These are phyloP conservation scores for Tolypocladium inflatum DNA, from an alignment of 2,329 filamentous ascomycete genomes.

Conservation along the genomic window DNA sequence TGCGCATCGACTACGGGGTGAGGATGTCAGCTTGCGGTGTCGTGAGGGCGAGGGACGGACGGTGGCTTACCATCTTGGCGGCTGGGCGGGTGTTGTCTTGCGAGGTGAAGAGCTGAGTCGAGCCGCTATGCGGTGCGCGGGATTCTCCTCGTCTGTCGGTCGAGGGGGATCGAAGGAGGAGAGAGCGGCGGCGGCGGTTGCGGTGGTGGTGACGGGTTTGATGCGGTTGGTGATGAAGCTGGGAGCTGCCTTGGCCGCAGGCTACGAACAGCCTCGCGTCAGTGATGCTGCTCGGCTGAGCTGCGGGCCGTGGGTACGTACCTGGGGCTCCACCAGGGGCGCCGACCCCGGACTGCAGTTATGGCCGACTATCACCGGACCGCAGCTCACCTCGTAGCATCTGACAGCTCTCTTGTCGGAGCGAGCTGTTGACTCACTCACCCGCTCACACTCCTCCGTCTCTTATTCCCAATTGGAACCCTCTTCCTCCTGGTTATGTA, in stretches of 20 bases:
- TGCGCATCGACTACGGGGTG: conserved; percentile 66
- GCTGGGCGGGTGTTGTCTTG: background rate
- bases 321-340: background rate
- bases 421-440: background rate
- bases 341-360: conserved; percentile 4
- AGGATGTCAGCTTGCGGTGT: conserved; percentile 8
- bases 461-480: too few species aligned
- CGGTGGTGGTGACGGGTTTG: conserved; percentile 3
- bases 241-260: conserved; percentile 8
- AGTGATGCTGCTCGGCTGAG: background rate
- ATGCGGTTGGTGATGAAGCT: conserved; percentile 4
- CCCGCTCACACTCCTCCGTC: background rate
- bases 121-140: background rate
- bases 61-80: conserved; percentile 38
- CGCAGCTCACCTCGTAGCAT: background rate
- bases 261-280: conserved; percentile 19
- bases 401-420: background rate
- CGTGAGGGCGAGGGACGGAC: background rate
- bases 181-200: background rate
- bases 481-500: background rate
- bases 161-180: background rate
- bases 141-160: background rate
- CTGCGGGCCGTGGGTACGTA: background rate
- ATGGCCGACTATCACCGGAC: background rate
- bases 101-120: background rate